Conservation (phyloP, 768 basidiomycete genomes). For the Filobasidium wieringae region DNA sequence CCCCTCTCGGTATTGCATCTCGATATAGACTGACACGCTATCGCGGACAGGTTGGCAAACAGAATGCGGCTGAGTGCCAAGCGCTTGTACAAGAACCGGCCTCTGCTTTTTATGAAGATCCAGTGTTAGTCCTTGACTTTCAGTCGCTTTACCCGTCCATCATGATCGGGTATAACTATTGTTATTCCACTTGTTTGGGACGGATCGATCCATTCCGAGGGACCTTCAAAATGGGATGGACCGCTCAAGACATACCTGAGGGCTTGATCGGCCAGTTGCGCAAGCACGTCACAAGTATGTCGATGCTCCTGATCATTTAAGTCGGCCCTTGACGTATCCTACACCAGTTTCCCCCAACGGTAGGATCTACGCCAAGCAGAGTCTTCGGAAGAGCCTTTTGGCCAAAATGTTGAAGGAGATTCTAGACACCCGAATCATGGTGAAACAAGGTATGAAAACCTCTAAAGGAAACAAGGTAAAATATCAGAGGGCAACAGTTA, state of each 20-base stretch:
- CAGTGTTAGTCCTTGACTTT: constrained; percentile 87
- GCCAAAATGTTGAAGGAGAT: constrained; percentile 86
- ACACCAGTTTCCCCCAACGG: constrained; percentile 81
- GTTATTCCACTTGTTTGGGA: constrained; percentile 78
- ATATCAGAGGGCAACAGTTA: not conserved
- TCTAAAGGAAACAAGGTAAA: constrained; percentile 61
- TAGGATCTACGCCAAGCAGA: constrained; percentile 78
- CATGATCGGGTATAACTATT: constrained; percentile 97
- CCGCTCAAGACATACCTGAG: constrained; percentile 53
- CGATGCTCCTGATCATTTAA: not conserved
- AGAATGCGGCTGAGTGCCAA: constrained; percentile 86
- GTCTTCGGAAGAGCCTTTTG: constrained; percentile 70
- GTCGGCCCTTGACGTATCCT: not conserved
- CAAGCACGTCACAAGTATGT: constrained; percentile 64
- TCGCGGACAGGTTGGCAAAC: constrained; percentile 64
- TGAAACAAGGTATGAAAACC: constrained; percentile 89
- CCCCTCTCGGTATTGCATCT: not conserved
- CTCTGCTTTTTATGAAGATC: constrained; percentile 84
- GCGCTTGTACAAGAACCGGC: constrained; percentile 90
- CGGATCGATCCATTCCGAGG: constrained; percentile 77
- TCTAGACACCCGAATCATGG: constrained; percentile 91
- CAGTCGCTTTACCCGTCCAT: constrained; percentile 91
- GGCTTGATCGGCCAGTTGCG: constrained; percentile 59
- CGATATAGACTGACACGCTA: not conserved
- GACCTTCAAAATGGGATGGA: constrained; percentile 75